These are phyloP conservation scores for Cornus kousa DNA, from an alignment of 148 eudicot genomes.

Conservation along the genomic window DNA sequence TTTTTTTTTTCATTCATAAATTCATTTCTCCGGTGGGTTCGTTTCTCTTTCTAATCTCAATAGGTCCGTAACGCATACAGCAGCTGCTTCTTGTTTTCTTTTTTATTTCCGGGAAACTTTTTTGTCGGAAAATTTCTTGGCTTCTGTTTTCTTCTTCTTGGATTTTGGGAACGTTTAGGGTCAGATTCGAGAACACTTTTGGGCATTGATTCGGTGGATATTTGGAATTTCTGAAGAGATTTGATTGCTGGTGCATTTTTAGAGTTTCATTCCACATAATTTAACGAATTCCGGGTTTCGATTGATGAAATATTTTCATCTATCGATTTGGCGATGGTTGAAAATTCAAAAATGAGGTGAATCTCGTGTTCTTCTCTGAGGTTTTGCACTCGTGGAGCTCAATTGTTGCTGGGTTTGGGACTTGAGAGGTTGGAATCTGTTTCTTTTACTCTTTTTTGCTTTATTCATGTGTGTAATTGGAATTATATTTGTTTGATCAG, in stretches of 20 bases:
- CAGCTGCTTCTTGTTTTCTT: not conserved
- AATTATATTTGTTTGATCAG: not conserved
- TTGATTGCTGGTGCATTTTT: not conserved
- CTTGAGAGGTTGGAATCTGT: not conserved
- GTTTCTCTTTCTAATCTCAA: not conserved
- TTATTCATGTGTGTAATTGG: not conserved
- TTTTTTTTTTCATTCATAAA: not conserved
- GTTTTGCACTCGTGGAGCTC: not conserved
- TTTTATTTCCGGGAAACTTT: not conserved
- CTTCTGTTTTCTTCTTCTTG: not conserved
- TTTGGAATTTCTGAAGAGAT: not conserved
- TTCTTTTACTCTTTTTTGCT: not conserved
- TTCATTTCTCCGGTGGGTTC: not conserved
- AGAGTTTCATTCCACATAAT: not conserved
- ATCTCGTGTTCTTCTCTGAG: not conserved
- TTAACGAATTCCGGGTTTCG: not conserved
- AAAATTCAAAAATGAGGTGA: not conserved
- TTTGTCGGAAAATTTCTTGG: not conserved
- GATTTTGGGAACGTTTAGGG: not conserved
- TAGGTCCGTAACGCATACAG: not conserved
- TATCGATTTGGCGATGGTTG: not conserved
- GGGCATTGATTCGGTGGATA: not conserved
- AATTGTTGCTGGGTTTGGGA: not conserved
- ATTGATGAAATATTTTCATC: not conserved
- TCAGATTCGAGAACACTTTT: not conserved